Evolutionary conservation across 2,329 filamentous ascomycete species (phyloP), one percentile per base, ranked within the genome.

Genomic region (Penicillium sp.): DNA sequence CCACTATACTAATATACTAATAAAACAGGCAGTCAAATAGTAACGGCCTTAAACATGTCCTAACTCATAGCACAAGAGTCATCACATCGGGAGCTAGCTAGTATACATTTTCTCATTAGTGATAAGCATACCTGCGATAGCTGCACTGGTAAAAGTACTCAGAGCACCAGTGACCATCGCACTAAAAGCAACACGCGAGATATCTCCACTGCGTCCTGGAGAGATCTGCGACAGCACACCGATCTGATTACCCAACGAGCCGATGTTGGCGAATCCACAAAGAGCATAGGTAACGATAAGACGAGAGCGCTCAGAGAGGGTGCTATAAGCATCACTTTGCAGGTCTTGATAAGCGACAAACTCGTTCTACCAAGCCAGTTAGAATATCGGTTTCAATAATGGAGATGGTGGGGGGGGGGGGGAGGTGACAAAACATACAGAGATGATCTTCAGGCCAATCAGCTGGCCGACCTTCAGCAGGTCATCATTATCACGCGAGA

Each of bases 241-340:
- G 60, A 96, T 95, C 77, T 96, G 92, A 55, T 92, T 93, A 72
- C 92, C 92, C 48, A 96, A 83, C 29, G 91, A 93, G 53, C 90
- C 89, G 65, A 96, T 89, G 79, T 96, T 96, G 61, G 91, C 92
- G 72, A 92, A 92, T 26, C 82, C 81, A 75, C 91, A 96, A 63
- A 93, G 84, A 21, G 90, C 90, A 71, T 96, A 96, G 50, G 91
- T 96, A 46, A 89, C 90, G 69, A 96, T 96, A 63, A 96, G 83
- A 46, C 83, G 82, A 25, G 91, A 91, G 53, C 92, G 90, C 16
- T 84, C 78, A 29, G 85, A 86, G 60, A 96, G 81, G 27, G 71
- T 62, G 53, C 76, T 75, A 72, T 89, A 92, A 0, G 76, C 68
- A 0, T 81, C 70, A 14, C 70, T 77, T 59, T 81, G 80, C 9